Evolutionary conservation across 2,329 filamentous ascomycete species (phyloP).

Genomic region (Fusarium nygamai): DNA sequence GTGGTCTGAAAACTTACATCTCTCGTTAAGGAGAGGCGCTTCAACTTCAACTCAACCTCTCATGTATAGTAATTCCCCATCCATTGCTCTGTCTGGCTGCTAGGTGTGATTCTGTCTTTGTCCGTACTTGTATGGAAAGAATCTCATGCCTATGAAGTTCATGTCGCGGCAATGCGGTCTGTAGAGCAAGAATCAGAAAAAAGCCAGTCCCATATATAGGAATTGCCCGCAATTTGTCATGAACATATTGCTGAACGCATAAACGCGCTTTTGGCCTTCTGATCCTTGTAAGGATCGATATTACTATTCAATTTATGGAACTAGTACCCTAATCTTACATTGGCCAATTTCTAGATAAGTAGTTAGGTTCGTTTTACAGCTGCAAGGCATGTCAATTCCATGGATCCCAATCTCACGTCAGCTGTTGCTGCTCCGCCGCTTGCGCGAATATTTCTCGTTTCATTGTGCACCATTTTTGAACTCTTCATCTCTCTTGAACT

Average conservation of each 20-base stretch:
- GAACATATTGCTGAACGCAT: not conserved
- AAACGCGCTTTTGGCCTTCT: not conserved
- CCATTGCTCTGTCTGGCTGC: not conserved
- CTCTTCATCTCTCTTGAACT: not conserved
- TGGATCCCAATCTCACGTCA: not conserved
- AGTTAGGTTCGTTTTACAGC: not conserved
- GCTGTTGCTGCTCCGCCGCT: not conserved
- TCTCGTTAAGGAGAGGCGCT: too few relatives aligned
- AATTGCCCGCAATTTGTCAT: too few relatives aligned
- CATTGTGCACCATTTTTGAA: not conserved
- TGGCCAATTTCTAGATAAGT: not conserved
- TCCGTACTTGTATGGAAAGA: too few relatives aligned
- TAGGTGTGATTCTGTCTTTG: too few relatives aligned
- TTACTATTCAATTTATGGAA: not conserved
- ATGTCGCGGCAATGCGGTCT: too few relatives aligned
- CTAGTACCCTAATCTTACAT: not conserved
- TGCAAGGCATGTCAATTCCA: not conserved
- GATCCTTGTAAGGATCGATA: not conserved
- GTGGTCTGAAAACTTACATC: rapidly evolving
- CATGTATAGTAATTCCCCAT: too few relatives aligned
- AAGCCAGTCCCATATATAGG: rapidly evolving
- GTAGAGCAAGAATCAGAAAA: not conserved
- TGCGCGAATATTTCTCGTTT: not conserved
- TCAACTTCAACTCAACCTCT: not conserved
- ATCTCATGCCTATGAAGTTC: not conserved